Percentiles rank a stretch among this genome's conserved stretches.
Conservation (phyloP, 768 basidiomycete species). For the Gelatoporia subvermispora region DNA sequence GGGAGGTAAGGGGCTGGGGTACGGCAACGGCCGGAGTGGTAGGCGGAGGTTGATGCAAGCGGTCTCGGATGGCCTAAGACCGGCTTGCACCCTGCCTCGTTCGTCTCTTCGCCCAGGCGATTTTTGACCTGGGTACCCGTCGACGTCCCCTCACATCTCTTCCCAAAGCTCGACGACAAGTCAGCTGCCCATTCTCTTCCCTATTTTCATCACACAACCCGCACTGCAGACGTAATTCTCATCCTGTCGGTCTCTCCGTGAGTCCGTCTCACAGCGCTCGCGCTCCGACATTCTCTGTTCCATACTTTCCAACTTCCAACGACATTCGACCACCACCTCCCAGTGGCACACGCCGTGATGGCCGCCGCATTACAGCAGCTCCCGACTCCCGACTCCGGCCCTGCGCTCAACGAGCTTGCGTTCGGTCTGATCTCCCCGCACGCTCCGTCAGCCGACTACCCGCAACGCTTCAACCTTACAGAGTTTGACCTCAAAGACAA, state of each 20-base stretch:
- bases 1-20: too few species aligned
- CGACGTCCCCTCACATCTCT: too few species aligned
- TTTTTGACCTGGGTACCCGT: too few species aligned
- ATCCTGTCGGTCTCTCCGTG: neutral
- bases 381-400: slow-evolving; percentile 13
- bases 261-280: slow-evolving; percentile 1
- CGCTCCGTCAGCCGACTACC: slow-evolving; percentile 39
- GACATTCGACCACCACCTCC: neutral
- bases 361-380: slow-evolving; percentile 19
- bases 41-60: too few species aligned
- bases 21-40: too few species aligned
- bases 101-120: too few species aligned
- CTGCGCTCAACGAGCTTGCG: slow-evolving; percentile 14
- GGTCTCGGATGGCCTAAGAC: too few species aligned
- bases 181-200: too few species aligned
- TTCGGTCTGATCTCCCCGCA: slow-evolving; percentile 25
- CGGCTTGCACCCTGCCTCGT: too few species aligned
- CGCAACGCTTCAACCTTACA: slow-evolving; percentile 47
- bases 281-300: slow-evolving; percentile 2
- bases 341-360: slow-evolving; percentile 12
- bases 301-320: neutral
- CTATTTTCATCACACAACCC: too few species aligned
- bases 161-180: too few species aligned
- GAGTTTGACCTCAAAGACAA: slow-evolving; percentile 63
- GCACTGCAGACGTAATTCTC: slow-evolving; percentile 10